Evolutionary conservation across 1,284 basidiomycete genomes (phyloP), one percentile per base, ranked within the genome.

Genomic region (Rhodotorula sp.): DNA sequence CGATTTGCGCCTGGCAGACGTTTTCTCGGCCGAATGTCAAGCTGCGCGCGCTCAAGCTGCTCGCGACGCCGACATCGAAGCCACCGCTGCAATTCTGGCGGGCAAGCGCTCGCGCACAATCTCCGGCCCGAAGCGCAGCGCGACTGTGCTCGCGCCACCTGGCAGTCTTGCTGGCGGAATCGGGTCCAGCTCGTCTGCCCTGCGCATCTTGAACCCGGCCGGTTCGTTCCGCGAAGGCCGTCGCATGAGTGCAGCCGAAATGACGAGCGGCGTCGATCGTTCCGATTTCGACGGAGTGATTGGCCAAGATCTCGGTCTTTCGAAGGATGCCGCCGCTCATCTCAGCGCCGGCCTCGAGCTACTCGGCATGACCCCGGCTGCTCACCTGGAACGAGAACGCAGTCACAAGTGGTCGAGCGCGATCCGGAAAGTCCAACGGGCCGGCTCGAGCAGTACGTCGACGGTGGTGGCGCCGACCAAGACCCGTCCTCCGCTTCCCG

Each of bases 11-110:
- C 76, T 84, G 7, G 70, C 76, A 12, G 83, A 84, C 68, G 77
- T 84, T 58, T 80, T 83, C 64, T 83, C 81, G 12, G 83, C 83
- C 46, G 76, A 78, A 23, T 81, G 81, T 58, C 78, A 81, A 21
- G 79, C 81, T 1, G 81, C 82, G 1, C 73, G 83, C 21, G 70
- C 73, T 3, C 70, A 70, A 29, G 69, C 72, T 0, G 64, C 64
- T 14, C 68, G 68, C 16, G 73, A 74, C 39, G 56, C 51, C 12
- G 39, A 58, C n/a, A 34, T 63, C 51, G 62, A 63, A 10, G 6
- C 34, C 21, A 39, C 51, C 29, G 67, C 63, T 4, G 26, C 59
- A 6, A 48, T 58, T 7, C 51, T 51, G 21, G 26, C 65, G 5
- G 47, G 54, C 12, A 26, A 58, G 48, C 60, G 71, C 3, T 16